These are phyloP conservation scores for Sanghuangporus weigelae DNA, from an alignment of 1,284 basidiomycete genomes.

Conservation along the genomic window DNA sequence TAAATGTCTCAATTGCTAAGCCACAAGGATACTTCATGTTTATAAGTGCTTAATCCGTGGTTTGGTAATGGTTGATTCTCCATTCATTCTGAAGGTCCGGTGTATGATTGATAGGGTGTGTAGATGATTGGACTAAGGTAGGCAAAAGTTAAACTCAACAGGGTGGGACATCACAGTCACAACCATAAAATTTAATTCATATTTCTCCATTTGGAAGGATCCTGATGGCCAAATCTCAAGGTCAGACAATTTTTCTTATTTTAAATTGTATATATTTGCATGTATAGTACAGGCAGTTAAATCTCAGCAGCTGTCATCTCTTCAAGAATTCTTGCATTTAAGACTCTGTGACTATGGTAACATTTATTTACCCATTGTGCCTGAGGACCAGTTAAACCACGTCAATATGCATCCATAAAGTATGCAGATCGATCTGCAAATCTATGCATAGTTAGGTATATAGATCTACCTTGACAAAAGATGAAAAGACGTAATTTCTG, in stretches of 20 bases:
- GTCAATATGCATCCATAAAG: slow-evolving; percentile 18
- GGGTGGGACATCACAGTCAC: too few species aligned
- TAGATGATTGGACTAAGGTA: too few species aligned
- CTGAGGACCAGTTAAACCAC: slow-evolving; percentile 13
- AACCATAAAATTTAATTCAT: too few species aligned
- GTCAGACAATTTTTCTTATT: background rate
- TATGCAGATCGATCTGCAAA: slow-evolving; percentile 15
- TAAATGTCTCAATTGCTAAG: too few species aligned
- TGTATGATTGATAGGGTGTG: too few species aligned
- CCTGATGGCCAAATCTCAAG: background rate
- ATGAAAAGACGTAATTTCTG: background rate
- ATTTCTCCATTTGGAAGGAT: background rate
- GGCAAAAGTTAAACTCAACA: too few species aligned
- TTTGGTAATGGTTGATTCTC: too few species aligned
- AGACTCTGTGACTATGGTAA: slow-evolving; percentile 15
- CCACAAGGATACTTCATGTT: too few species aligned
- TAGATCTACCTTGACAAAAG: background rate
- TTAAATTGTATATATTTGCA: background rate
- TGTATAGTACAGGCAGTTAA: background rate
- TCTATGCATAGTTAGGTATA: background rate
- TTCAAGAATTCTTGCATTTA: background rate
- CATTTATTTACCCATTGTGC: slow-evolving; percentile 13
- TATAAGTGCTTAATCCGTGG: too few species aligned
- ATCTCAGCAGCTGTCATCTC: background rate
- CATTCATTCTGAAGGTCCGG: too few species aligned